These are phyloP conservation scores for Fusarium sp. DNA, from an alignment of 2,329 filamentous ascomycete genomes.

Conservation along the genomic window DNA sequence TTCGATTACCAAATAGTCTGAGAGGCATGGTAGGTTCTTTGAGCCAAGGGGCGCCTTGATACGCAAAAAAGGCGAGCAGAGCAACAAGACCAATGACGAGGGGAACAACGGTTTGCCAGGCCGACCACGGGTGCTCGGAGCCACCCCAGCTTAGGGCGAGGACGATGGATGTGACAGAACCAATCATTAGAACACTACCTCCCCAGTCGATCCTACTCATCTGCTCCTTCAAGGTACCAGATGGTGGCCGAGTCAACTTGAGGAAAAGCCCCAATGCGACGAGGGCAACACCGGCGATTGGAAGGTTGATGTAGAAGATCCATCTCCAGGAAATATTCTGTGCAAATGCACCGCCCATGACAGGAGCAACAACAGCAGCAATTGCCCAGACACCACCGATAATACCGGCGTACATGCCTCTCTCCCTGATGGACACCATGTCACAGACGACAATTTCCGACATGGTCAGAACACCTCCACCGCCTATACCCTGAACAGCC, in stretches of 20 bases:
- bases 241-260: slow-evolving; percentile 39
- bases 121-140: slow-evolving; percentile 64
- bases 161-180: slow-evolving; percentile 58
- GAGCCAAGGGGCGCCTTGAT: slow-evolving; percentile 49
- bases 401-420: slow-evolving; percentile 59
- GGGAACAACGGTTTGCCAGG: slow-evolving; percentile 62
- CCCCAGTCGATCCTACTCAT: slow-evolving; percentile 56
- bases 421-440: slow-evolving; percentile 63
- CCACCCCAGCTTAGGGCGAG: slow-evolving; percentile 69
- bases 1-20: slow-evolving; percentile 62
- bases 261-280: slow-evolving; percentile 45
- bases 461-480: slow-evolving; percentile 54
- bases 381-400: slow-evolving; percentile 52
- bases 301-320: slow-evolving; percentile 62
- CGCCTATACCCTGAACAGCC: slow-evolving; percentile 64
- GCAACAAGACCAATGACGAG: slow-evolving; percentile 61
- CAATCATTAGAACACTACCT: slow-evolving; percentile 59
- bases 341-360: slow-evolving; percentile 51
- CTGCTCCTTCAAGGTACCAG: slow-evolving; percentile 18
- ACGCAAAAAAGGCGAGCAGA: slow-evolving; percentile 55
- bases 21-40: slow-evolving; percentile 59
- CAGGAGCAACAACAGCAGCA: slow-evolving; percentile 53
- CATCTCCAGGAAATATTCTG: slow-evolving; percentile 58
- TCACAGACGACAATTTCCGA: slow-evolving; percentile 57
- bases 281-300: slow-evolving; percentile 46